Evolutionary conservation across 2,329 filamentous ascomycete genomes (phyloP).

Genomic region (Bimuria novae-zelandiae): DNA sequence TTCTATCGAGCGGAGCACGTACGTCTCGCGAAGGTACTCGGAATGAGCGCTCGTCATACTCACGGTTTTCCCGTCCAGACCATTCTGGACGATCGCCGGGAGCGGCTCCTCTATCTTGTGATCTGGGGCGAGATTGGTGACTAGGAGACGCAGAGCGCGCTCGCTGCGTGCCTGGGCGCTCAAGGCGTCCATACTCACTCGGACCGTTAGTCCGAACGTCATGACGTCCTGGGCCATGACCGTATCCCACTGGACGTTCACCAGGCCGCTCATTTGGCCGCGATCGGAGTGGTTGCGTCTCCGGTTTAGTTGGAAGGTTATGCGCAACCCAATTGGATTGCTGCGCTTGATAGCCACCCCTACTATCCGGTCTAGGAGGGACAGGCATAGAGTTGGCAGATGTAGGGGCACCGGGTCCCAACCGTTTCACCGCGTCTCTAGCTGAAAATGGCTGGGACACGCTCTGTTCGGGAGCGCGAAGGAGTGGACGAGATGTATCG

Average conservation of each 20-base stretch:
- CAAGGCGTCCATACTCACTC: slow-evolving; percentile 51
- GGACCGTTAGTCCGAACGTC: slow-evolving; percentile 40
- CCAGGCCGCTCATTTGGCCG: slow-evolving; percentile 37
- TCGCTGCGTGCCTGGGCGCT: slow-evolving; percentile 47
- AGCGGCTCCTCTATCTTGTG: slow-evolving; percentile 39
- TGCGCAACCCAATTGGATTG: slow-evolving; percentile 39
- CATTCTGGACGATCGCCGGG: slow-evolving; percentile 40
- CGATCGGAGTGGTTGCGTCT: slow-evolving; percentile 58
- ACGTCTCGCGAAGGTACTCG: slow-evolving; percentile 40
- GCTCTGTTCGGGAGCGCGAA: slow-evolving; percentile 12
- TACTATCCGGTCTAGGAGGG: slow-evolving; percentile 40
- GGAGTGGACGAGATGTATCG: slow-evolving; percentile 15
- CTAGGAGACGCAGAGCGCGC: slow-evolving; percentile 50
- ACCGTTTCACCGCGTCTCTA: slow-evolving; percentile 18
- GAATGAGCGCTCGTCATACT: slow-evolving; percentile 43
- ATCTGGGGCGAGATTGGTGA: slow-evolving; percentile 43
- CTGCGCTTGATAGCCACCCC: slow-evolving; percentile 34
- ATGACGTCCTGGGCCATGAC: slow-evolving; percentile 31
- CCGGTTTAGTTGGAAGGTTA: slow-evolving; percentile 62
- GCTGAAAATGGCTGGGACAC: slow-evolving; percentile 6
- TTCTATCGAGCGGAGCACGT: slow-evolving; percentile 30
- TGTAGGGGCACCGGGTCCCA: slow-evolving; percentile 17
- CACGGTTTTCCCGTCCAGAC: slow-evolving; percentile 35
- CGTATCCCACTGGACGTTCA: slow-evolving; percentile 37
- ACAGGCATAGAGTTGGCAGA: slow-evolving; percentile 24